Evolutionary conservation across 2,329 filamentous ascomycete genomes (phyloP), one percentile per base, ranked within the genome.

Genomic region (Sphaerulina musiva): DNA sequence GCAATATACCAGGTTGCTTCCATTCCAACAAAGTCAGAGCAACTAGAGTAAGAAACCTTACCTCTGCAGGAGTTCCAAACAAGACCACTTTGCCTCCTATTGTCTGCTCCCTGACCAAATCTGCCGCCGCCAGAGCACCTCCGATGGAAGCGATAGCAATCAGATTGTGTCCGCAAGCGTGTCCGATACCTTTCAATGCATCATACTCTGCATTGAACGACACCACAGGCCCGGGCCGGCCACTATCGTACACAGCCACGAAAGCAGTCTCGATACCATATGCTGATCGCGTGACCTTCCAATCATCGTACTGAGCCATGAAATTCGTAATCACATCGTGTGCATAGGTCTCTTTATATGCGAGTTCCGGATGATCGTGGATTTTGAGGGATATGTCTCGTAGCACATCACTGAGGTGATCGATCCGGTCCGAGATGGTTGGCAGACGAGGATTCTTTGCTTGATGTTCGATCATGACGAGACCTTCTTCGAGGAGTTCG

Each of bases 241-340:
- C 72, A 48, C 69, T 76, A 52, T 78, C 73, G 54, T 70, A 79
- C 1, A 75, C 73, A 3, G 78, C 78, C 26, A 75, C 71, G 71
- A 79, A 81, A 10, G 78, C 78, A 2, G 78, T 81, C 34, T 70
- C 68, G 57, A 81, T 70, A 7, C 72, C 74, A 58, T 79, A 80
- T 0, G 76, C 78, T 1, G 76, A 77, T 1, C 71, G 71, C 1
- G 72, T 79, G 26, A 82, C 78, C 31, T 72, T 68, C 78, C 79
- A 39, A 36, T 11, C n/a, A 12, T 23, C 20, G n/a, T 34, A 14
- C 40, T 11, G 20, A 26, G 29, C 34, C n/a, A 40, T 36, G n/a
- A 48, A 10, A 17, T 48, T 20, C 36, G 46, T 36, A n/a, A 48
- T 38, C 4, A 12, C 11, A 4, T 5, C 32, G 32, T 36, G 32